Evolutionary conservation across 2,329 filamentous ascomycete species (phyloP).

Genomic region (Fusarium caatingaense): DNA sequence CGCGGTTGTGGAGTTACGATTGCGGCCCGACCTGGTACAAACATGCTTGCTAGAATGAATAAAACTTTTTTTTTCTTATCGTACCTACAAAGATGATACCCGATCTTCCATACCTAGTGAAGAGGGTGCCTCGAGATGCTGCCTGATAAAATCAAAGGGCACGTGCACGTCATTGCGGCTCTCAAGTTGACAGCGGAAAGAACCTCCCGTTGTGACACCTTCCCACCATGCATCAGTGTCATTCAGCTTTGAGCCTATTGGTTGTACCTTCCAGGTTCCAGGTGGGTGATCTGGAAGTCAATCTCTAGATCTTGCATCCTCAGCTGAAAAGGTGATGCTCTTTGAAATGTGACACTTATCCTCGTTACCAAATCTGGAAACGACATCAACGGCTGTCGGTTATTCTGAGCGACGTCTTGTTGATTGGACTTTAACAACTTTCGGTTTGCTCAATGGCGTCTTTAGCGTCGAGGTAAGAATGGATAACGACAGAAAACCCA

Average conservation of each 20-base stretch:
- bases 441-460: too few species aligned
- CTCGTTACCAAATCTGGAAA: slow-evolving; percentile 1
- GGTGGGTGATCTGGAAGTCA: background rate
- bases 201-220: background rate
- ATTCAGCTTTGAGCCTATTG: background rate
- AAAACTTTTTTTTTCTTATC: too few species aligned
- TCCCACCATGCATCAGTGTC: background rate
- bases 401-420: background rate
- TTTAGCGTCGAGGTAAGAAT: background rate
- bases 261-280: background rate
- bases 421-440: background rate
- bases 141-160: background rate
- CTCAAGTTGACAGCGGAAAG: background rate
- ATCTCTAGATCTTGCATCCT: background rate
- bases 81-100: background rate
- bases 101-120: too few species aligned
- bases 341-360: background rate
- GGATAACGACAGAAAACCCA: too few species aligned
- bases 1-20: slow-evolving; percentile 20
- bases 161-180: background rate
- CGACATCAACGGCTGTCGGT: slow-evolving; percentile 19
- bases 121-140: background rate
- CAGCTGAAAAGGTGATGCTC: slow-evolving; percentile 4
- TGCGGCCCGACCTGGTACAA: background rate
- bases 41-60: background rate